Conservation (phyloP, 139 green algal species). For the Auxenochlorella pyrenoidosa region DNA sequence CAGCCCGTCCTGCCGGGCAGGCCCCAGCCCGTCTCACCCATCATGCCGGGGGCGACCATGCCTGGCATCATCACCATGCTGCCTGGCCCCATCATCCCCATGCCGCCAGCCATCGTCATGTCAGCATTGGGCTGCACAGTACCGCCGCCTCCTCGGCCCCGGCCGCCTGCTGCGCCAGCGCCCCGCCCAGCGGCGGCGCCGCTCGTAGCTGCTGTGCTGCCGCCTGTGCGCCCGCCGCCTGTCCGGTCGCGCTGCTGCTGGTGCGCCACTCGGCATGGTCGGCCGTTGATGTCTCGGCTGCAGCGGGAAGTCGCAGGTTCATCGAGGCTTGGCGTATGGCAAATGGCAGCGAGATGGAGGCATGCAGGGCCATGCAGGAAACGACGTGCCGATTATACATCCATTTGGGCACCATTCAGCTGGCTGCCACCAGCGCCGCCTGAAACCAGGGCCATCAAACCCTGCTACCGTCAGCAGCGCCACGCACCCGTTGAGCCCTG, state of each 20-base stretch:
- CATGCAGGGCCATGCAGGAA: background rate
- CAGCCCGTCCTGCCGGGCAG: background rate
- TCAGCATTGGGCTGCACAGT: background rate
- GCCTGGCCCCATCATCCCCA: conserved; percentile 10
- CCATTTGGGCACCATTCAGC: no score
- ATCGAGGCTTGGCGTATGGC: background rate
- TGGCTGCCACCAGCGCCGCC: no score
- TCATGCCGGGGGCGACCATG: conserved; percentile 33
- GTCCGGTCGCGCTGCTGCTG: conserved; percentile 35
- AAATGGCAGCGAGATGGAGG: background rate
- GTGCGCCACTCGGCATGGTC: conserved; percentile 31
- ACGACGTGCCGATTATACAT: no score
- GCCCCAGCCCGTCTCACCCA: background rate
- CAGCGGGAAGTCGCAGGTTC: background rate
- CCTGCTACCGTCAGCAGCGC: background rate
- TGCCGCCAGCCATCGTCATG: background rate
- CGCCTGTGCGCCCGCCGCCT: background rate
- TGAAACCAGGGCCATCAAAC: background rate
- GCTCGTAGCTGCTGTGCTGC: background rate
- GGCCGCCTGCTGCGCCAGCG: background rate
- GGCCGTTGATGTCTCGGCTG: conserved; percentile 44
- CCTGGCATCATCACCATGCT: conserved; percentile 8
- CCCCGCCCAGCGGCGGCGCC: background rate
- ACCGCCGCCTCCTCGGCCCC: background rate
- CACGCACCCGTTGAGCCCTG: conserved; percentile 64